Base-by-base conservation (phyloP, 163 green algal species). In the Scenedesmus sp. region DNA sequence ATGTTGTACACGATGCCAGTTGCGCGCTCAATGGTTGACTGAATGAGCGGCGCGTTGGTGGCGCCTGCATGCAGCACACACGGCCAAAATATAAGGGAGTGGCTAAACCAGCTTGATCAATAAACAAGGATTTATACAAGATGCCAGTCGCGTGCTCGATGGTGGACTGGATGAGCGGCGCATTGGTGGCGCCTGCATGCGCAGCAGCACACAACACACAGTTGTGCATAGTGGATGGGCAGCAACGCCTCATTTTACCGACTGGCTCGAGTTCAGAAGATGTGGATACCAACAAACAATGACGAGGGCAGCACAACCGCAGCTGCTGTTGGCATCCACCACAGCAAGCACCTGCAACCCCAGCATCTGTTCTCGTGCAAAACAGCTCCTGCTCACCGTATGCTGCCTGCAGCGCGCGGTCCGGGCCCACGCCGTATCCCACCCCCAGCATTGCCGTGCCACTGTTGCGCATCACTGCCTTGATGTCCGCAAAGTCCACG, bases 1-100 rank as follows among this genome's bases (percentile, higher is more conserved):
- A 99, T 99, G 96, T 99, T 99, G 96, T 96, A 99, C 60, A 99
- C 97, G 91, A 99, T 99, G 90, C 93, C 95, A 12, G 95, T 97
- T 3, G 98, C 98, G 26, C 96, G 94, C 82, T 99, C 96, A 87
- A 99, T 99, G 90, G 95, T 97, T 23, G 97, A 91, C 86, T 99
- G 97, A 85, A 99, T 97, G 54, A 99, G 96, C 52, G 98, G 97
- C 3, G 96, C 97, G 4, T 95, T 96, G 73, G 99, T 99, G 18
- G 98, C 97, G 7, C 95, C 94, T 98, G 94, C 76, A 59, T 2
- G 7, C 34, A 59, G 76, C 76, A 59, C 8, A n/a, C 82, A 88
- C 12, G 54, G 74, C 9, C 1, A 15, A 67, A 60, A 64, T 56
- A n/a, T 34, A 64, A 67, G 2, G 26, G 4, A 20, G 46, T 59